These are phyloP conservation scores for Penicillium sp. DNA, from an alignment of 2,329 filamentous ascomycete genomes.

Conservation along the genomic window DNA sequence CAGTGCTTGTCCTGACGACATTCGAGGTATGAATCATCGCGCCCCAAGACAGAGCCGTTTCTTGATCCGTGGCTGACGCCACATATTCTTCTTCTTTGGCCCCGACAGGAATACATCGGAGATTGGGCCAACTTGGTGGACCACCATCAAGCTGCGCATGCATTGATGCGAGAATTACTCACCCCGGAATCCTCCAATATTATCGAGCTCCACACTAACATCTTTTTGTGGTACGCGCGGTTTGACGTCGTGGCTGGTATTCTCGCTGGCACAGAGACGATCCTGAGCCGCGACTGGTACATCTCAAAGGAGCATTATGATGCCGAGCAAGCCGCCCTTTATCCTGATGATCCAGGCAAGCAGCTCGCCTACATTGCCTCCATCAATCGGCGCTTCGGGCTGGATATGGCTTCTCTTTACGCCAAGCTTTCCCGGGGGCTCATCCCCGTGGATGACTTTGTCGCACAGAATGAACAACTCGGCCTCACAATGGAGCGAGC, in stretches of 20 bases:
- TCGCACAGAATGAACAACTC: conserved; percentile 53
- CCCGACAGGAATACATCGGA: conserved; percentile 76
- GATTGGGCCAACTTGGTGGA: conserved; percentile 93
- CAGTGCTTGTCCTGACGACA: conserved; percentile 84
- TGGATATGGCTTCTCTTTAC: conserved; percentile 75
- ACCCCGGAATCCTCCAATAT: conserved; percentile 68
- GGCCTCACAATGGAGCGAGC: conserved; percentile 39
- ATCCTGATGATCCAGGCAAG: conserved; percentile 59
- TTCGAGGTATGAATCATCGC: conserved; percentile 63
- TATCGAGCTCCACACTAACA: conserved; percentile 63
- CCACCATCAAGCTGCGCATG: conserved; percentile 82
- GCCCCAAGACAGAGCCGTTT: neutral
- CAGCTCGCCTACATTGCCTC: conserved; percentile 63
- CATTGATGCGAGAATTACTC: conserved; percentile 71
- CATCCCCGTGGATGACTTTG: conserved; percentile 60
- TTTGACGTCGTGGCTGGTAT: conserved; percentile 82
- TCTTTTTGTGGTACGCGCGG: conserved; percentile 82
- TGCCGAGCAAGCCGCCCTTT: conserved; percentile 49
- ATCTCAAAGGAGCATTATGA: conserved; percentile 58
- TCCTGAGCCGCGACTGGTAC: conserved; percentile 75
- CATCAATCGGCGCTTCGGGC: conserved; percentile 64
- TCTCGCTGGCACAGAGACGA: conserved; percentile 70
- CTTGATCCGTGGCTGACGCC: neutral
- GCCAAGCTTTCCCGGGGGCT: conserved; percentile 60
- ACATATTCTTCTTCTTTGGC: neutral